These are phyloP conservation scores for Antitrichia curtipendula DNA, from an alignment of 225 moss, liverwort and hornwort genomes.

Conservation along the genomic window DNA sequence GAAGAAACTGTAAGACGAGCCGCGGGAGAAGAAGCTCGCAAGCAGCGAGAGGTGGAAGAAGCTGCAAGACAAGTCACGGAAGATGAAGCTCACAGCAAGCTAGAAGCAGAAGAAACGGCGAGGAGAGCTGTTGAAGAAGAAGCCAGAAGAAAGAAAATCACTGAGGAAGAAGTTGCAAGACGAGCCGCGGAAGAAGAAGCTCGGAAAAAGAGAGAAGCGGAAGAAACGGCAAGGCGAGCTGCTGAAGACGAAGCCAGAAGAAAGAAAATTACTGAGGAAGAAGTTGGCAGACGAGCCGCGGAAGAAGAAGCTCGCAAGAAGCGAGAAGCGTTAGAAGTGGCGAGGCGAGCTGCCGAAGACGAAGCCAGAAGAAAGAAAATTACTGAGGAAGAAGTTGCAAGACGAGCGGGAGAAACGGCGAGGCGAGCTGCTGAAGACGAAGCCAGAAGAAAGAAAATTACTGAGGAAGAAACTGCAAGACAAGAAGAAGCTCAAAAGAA, in stretches of 20 bases:
- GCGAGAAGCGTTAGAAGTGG: not conserved
- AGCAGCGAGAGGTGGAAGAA: not conserved
- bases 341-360: no score
- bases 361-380: not conserved
- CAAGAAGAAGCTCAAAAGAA: no score
- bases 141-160: not conserved
- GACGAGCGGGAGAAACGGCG: no score
- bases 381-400: not conserved
- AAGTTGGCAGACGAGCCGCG: no score
- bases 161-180: no score
- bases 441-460: not conserved
- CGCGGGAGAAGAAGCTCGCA: not conserved
- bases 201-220: not conserved
- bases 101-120: not conserved
- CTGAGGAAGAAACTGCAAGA: not conserved
- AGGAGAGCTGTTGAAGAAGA: not conserved
- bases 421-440: no score
- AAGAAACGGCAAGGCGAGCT: no score
- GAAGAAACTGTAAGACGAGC: not conserved
- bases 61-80: not conserved
- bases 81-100: not conserved
- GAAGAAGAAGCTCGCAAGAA: not conserved
- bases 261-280: not conserved
- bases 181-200: not conserved
- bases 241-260: not conserved